A percentile compares a stretch with the other conserved stretches of the same genome.
Conservation (phyloP, 1,139 yeast genomes). For the Eremothecium sinecaudum region DNA sequence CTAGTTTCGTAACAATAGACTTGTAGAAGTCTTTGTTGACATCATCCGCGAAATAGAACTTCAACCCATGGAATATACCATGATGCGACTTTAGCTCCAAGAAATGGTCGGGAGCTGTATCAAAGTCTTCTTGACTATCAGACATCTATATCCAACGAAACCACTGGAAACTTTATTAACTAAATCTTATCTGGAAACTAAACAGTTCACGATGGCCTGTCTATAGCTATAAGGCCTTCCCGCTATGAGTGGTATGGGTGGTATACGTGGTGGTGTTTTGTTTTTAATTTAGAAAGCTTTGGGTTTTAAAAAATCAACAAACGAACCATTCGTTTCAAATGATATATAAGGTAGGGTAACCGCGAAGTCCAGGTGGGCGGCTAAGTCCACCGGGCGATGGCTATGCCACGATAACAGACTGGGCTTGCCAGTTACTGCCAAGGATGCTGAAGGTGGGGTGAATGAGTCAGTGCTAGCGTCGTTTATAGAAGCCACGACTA, state of each 20-base stretch:
- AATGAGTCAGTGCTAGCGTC: too few species aligned
- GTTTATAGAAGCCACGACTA: too few species aligned
- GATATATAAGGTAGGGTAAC: too few species aligned
- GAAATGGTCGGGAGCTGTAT: conserved; percentile 7
- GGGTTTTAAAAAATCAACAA: conserved; percentile 2
- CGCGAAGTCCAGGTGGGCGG: too few species aligned
- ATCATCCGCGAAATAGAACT: conserved; percentile 23
- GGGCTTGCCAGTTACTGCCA: too few species aligned
- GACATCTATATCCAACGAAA: too few species aligned
- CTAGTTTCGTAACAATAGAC: conserved; percentile 10
- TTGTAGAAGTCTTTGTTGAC: conserved; percentile 11
- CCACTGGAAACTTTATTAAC: not conserved
- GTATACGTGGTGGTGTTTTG: conserved; percentile 4
- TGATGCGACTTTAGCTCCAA: conserved; percentile 5
- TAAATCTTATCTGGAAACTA: not conserved
- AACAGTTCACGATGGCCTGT: not conserved
- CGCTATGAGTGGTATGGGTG: conserved; percentile 1
- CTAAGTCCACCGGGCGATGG: too few species aligned
- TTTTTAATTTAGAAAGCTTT: conserved; percentile 1
- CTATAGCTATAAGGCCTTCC: conserved; percentile 3
- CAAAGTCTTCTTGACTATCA: conserved; percentile 5
- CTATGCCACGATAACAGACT: too few species aligned
- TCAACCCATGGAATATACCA: conserved; percentile 18
- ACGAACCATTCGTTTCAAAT: too few species aligned
- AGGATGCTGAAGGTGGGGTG: too few species aligned